Base-by-base conservation (phyloP, 2,329 filamentous ascomycete genomes). In the Didymella glomerata region DNA sequence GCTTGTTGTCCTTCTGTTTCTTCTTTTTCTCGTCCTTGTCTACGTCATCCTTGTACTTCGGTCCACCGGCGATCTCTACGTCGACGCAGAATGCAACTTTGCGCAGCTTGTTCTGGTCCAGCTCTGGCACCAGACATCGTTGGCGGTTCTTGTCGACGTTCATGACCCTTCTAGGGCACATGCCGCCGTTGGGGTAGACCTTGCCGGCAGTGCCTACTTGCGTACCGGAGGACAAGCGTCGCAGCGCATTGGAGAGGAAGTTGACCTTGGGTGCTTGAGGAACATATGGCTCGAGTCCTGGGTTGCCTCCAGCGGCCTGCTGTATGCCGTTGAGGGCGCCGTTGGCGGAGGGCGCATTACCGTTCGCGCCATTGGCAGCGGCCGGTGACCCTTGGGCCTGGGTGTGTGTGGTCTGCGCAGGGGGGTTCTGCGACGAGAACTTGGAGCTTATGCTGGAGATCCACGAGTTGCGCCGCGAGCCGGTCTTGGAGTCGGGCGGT, bases 81-180 rank as follows among this genome's bases (percentile, higher is more conserved):
- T 99, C 95, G 2, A 99, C 95, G 68, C 92, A 97, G 72, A 99
- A 99, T 0, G 94, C 91, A 0, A 99, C 95, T 52, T 93, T 87
- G 53, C 92, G 86, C 60, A 99, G 78, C 75, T 95, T 97, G 48
- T 87, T 86, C 69, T 89, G 87, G 65, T 93, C 88, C 46, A 99
- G 82, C 66, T 96, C 93, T 4, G 86, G 81, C 28, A 98, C 87
- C 24, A 86, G 84, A 75, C 92, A 96, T 64, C 95, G 83, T 71
- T 94, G 88, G 41, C 95, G 86, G 66, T 89, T 85, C 9, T 81
- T 87, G 73, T 98, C 92, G 44, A 97, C 84, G 71, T 99, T 99
- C 80, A 98, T 81, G 8, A 97, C 84, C 65, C 83, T 87, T 48
- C 95, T 86, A 68, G 93, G 90, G 50, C 93, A 94, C 57, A 96